Percentiles rank a stretch among this genome's conserved stretches.
These are phyloP conservation scores for Septoria linicola DNA, from an alignment of 2,329 filamentous ascomycete species.

Conservation along the genomic window DNA sequence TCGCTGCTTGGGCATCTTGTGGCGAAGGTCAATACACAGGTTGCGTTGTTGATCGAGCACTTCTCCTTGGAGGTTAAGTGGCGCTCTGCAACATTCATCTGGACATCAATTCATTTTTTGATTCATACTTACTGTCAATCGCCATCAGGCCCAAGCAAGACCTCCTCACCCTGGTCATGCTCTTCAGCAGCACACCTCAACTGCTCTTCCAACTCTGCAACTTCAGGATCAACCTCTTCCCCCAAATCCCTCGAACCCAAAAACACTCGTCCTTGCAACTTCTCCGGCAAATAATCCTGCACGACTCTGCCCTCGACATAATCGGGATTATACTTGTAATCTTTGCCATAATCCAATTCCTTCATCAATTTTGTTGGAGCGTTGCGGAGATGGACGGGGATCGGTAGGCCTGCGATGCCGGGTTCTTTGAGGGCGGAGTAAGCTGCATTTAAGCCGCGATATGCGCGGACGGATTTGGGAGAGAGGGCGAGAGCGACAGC, in stretches of 20 bases:
- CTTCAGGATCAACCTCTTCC: constrained; percentile 65
- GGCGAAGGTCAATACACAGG: too few species aligned
- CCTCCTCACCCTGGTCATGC: constrained; percentile 22
- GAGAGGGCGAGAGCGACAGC: constrained; percentile 77
- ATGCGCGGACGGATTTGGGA: constrained; percentile 83
- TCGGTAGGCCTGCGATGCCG: constrained; percentile 74
- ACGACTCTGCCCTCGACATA: constrained; percentile 76
- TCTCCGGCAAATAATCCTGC: constrained; percentile 88
- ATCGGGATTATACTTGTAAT: constrained; percentile 96
- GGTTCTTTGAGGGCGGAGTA: constrained; percentile 77
- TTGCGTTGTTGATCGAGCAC: too few species aligned
- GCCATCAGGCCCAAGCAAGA: constrained; percentile 10
- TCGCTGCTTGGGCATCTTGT: too few species aligned
- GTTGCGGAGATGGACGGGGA: constrained; percentile 86
- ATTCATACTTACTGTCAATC: too few species aligned
- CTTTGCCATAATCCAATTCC: constrained; percentile 82
- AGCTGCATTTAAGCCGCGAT: constrained; percentile 77
- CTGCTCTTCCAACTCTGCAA: constrained; percentile 30
- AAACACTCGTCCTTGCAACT: constrained; percentile 68
- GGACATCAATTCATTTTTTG: too few species aligned
- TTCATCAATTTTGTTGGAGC: constrained; percentile 92
- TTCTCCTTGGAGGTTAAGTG: too few species aligned
- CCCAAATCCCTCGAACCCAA: constrained; percentile 79
- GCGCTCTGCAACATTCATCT: too few species aligned
- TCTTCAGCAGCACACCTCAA: constrained; percentile 23